Evolutionary conservation across 2,329 filamentous ascomycete genomes (phyloP), one percentile per base, ranked within the genome.

Genomic region (Xylaria sp.): DNA sequence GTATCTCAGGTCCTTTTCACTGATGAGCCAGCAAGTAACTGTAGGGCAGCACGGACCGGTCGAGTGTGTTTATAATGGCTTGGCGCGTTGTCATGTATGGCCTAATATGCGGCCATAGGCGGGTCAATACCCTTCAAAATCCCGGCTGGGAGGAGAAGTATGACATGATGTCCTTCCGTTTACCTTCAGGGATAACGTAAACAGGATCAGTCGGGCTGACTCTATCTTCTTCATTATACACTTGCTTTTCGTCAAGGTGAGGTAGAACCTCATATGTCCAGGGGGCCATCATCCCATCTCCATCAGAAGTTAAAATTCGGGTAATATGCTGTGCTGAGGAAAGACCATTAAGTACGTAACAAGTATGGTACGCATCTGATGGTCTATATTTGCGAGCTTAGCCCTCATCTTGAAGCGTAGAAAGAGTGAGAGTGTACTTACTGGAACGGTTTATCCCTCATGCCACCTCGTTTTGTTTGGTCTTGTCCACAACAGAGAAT

Each of bases 371-470:
- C 57, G 91, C 90, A 81, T 98, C 95, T 4, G 94, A 90, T 68
- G 85, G 85, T 75, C 92, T 94, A 55, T 43, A 55, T 62, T 60
- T 18, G 50, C 45, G 36, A 53, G 39, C 65, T 69, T 67, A 71
- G 66, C 43, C 32, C 61, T 52, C 28, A 20, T 20, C 34, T 23
- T 48, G 50, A 66, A 45, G 60, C 67, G 43, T 34, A 60, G 60
- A 34, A 32, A 32, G 55, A 73, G 52, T 63, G 32, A 50, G 32
- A 50, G 32, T 60, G 46, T 36, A 85, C 91, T 82, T 85, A 94
- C 90, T 94, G 94, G 79, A 91, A 91, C 15, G 96, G 96, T 82
- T 99, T 99, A 81, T 99, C 96, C 76, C 94, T 87, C 79, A 99
- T 83, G 0, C 96, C 96, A 62, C 95, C 95, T 68, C 88, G 86